Percentiles rank a stretch among this genome's conserved stretches.
phyloP scores from a whole-genome alignment of 2,329 filamentous ascomycete species.

The Nannizziopsis arthrosporioides region DNA sequence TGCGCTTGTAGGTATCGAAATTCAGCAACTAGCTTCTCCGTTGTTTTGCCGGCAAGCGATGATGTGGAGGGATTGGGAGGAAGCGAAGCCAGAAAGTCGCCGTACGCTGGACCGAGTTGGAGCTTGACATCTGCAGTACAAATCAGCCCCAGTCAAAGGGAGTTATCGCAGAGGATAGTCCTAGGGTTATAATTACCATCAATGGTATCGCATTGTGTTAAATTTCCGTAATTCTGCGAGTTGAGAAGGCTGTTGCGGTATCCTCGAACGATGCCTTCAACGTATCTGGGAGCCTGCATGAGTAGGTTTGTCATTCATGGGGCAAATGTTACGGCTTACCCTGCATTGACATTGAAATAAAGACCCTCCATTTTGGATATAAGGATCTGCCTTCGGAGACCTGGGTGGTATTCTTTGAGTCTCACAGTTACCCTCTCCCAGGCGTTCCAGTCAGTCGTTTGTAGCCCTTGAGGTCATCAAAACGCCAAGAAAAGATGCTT shows the following conservation, averaged over 20 bases:
- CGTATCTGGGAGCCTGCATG: conserved; percentile 52
- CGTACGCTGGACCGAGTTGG: conserved; percentile 90
- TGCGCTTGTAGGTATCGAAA: conserved; percentile 95
- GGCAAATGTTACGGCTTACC: conserved; percentile 42
- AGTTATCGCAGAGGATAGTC: neutral
- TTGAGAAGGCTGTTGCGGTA: conserved; percentile 92
- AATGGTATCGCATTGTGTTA: conserved; percentile 95
- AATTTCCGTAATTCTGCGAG: conserved; percentile 79
- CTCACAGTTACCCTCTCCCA: neutral
- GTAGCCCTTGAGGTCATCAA: no score
- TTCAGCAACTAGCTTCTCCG: conserved; percentile 94
- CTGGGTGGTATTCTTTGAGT: neutral
- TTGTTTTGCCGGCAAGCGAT: conserved; percentile 83
- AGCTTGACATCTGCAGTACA: conserved; percentile 72
- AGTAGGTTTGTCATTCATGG: conserved; percentile 1
- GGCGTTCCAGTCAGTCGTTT: no score
- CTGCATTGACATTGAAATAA: conserved; percentile 88
- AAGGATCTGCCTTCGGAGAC: neutral
- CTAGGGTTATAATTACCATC: conserved; percentile 53
- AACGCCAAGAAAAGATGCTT: no score
- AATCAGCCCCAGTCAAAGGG: neutral
- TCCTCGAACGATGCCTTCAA: conserved; percentile 93
- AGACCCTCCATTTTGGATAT: conserved; percentile 64
- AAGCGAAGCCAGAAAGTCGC: conserved; percentile 87
- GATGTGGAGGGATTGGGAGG: conserved; percentile 96